Percentiles rank a stretch among this genome's conserved stretches.
These are phyloP conservation scores for Eucalyptus rudis DNA, from an alignment of 345 rosid genomes.

Conservation along the genomic window DNA sequence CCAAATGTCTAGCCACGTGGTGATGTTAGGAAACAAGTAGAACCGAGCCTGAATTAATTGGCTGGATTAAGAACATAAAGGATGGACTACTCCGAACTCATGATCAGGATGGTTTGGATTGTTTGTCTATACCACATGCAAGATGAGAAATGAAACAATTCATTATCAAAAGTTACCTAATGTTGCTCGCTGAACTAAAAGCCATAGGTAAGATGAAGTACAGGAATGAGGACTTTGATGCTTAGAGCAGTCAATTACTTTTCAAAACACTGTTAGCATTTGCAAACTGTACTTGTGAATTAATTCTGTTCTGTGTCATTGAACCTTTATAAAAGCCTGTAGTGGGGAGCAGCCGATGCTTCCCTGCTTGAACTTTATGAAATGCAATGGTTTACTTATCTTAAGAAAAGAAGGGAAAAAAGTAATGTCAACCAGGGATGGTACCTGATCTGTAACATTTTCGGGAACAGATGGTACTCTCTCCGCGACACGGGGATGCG, in stretches of 20 bases:
- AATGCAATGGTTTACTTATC: neutral
- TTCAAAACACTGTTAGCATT: neutral
- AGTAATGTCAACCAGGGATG: neutral
- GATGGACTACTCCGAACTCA: neutral
- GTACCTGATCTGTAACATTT: conserved; percentile 92
- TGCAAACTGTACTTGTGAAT: neutral
- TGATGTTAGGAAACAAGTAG: neutral
- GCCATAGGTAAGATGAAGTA: neutral
- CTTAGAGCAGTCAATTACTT: neutral
- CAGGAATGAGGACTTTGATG: neutral
- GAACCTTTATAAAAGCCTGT: neutral
- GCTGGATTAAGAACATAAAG: neutral
- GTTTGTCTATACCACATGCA: neutral
- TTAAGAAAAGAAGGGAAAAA: neutral
- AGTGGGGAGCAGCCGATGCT: neutral
- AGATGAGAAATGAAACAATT: neutral
- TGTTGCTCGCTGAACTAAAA: neutral
- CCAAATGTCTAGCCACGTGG: neutral
- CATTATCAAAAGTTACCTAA: neutral
- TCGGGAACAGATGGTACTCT: conserved; percentile 79
- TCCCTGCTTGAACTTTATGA: neutral
- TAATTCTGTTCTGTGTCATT: neutral
- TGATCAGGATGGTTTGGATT: neutral
- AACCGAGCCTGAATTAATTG: neutral
- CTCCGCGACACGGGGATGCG: conserved; percentile 83